Evolutionary conservation across 257 asterid genomes (phyloP).

Genomic region (Rubia yunnanensis): DNA sequence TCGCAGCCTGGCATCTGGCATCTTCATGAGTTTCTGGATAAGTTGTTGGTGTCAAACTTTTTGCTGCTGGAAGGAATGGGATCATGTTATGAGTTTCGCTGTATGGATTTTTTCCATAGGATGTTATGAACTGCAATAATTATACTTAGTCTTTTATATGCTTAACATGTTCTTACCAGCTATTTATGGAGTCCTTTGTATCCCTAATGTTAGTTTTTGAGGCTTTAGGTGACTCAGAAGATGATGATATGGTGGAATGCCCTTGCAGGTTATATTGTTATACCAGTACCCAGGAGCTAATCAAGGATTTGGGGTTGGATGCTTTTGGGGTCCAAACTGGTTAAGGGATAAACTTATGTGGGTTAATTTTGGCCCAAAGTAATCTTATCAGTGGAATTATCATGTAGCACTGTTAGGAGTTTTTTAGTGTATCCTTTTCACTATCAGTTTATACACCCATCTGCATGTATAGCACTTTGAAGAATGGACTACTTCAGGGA

Average conservation of each 20-base stretch:
- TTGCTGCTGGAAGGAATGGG: too few relatives aligned
- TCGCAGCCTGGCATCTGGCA: neutral
- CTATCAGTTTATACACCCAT: neutral
- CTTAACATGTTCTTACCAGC: neutral
- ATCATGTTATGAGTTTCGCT: too few relatives aligned
- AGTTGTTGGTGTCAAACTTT: neutral
- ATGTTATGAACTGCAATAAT: neutral
- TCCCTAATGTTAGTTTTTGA: neutral
- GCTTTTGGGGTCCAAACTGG: neutral
- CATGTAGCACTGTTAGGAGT: neutral
- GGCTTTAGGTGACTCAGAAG: neutral
- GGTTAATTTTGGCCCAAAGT: neutral
- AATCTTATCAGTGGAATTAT: neutral
- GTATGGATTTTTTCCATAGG: neutral
- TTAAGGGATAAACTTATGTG: neutral
- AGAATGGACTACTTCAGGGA: conserved; percentile 76
- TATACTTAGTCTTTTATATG: neutral
- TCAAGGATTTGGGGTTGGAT: neutral
- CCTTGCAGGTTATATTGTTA: conserved; percentile 3
- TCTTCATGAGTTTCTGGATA: neutral
- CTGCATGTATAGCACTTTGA: conserved; percentile 17
- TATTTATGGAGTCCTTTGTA: neutral
- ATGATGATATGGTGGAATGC: neutral
- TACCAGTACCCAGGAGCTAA: neutral
- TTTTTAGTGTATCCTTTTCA: neutral